Percentiles rank a stretch among this genome's conserved stretches.
These are phyloP conservation scores for Vitis hybrid DNA, from an alignment of 177 flowering plant species.

Conservation along the genomic window DNA sequence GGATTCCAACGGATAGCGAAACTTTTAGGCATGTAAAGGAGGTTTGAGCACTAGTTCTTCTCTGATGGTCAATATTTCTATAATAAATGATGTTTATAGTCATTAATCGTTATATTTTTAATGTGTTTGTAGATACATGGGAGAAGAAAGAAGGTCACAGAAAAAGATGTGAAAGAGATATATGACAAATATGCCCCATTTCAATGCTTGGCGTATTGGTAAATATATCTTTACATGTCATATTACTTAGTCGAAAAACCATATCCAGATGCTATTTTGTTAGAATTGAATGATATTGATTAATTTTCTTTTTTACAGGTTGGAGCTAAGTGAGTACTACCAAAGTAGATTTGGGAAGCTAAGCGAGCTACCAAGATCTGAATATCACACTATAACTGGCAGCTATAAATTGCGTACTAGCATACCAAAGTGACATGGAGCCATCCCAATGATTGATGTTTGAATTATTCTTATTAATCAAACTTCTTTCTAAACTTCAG, in stretches of 20 bases:
- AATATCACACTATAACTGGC: constrained; percentile 10
- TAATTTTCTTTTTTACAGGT: constrained; percentile 4
- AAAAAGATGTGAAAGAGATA: constrained; percentile 9
- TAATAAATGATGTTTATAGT: too few relatives aligned
- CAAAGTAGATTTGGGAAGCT: constrained; percentile 21
- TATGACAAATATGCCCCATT: constrained; percentile 29
- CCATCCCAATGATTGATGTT: too few relatives aligned
- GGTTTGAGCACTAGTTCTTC: constrained; percentile 4
- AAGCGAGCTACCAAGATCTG: constrained; percentile 14
- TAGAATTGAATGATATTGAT: neutral
- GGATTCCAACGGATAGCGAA: constrained; percentile 35
- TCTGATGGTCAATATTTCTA: too few relatives aligned
- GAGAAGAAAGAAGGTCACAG: constrained; percentile 1
- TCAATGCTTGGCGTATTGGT: constrained; percentile 37
- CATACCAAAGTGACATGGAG: too few relatives aligned
- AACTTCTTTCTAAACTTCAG: too few relatives aligned
- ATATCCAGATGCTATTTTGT: neutral
- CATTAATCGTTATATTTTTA: too few relatives aligned
- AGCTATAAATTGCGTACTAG: too few relatives aligned
- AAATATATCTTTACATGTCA: neutral
- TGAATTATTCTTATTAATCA: too few relatives aligned
- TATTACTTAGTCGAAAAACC: neutral
- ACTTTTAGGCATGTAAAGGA: constrained; percentile 22
- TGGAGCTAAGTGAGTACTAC: constrained; percentile 19
- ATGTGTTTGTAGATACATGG: constrained; percentile 11